Base-by-base conservation (phyloP, 2,329 filamentous ascomycete genomes). In the Passalora sequoiae region DNA sequence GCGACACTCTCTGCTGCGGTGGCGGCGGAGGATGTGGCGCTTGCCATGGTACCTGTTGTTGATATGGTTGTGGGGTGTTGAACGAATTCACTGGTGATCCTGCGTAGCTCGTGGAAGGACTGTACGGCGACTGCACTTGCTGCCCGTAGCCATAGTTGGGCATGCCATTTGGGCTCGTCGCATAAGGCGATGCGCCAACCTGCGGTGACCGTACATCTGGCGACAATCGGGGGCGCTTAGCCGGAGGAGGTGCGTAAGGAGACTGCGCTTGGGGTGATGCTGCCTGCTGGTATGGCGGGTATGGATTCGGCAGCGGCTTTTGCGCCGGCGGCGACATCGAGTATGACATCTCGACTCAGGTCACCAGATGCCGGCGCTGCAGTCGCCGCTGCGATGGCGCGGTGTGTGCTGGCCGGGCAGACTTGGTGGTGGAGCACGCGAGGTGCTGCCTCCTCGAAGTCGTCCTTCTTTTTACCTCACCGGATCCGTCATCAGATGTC, bases 161-260 rank as follows among this genome's bases (percentile, higher is more conserved):
- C 39, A 50, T 36, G 15, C 47, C 47, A 33, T 58, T 43, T 7
- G 55, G 59, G 15, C 52, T 49, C n/a, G 48, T 46, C 30, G 47
- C 43, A 45, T 57, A 84, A 38, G 70, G 50, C 6, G 51, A 44
- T 36, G 47, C 49, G 15, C 53, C 73, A 45, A 83, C 81, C 54
- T 83, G 81, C 29, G 60, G 73, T 39, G 84, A 81, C n/a, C 74
- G 68, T 24, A 81, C 77, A 44, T 81, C 81, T 39, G 83, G 81
- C 19, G 83, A 86, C 36, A 86, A 69, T 44, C 80, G 83, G 62
- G 77, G 82, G 62, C 85, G 78, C 69, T 92, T 91, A 46, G 77
- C 78, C 12, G 86, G 81, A 37, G 84, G 84, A 37, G 83, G 77
- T 66, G 83, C 69, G 67, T 66, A 60, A 2, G 53, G 44, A 7